These are phyloP conservation scores for Lyophyllum semitale DNA, from an alignment of 768 basidiomycete genomes.

Conservation along the genomic window DNA sequence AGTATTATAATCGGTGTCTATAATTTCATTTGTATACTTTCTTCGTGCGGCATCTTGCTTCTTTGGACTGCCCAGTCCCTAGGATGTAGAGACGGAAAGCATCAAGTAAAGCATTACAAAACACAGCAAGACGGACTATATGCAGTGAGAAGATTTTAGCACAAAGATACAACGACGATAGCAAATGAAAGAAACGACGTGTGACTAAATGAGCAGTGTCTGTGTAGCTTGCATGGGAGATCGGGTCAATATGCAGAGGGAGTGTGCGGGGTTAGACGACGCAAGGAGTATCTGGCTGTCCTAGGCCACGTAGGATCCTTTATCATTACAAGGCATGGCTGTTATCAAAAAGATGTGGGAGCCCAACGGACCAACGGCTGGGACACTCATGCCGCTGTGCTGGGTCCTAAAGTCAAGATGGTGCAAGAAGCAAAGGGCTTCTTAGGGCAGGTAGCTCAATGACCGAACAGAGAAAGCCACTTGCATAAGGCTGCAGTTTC, in stretches of 20 bases:
- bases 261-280: too few relatives aligned
- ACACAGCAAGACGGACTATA: background rate
- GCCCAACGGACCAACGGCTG: background rate
- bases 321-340: too few relatives aligned
- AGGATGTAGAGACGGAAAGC: too few relatives aligned
- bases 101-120: background rate
- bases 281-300: too few relatives aligned
- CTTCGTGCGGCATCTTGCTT: background rate
- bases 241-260: background rate
- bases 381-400: background rate
- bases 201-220: background rate
- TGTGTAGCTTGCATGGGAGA: background rate
- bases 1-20: background rate
- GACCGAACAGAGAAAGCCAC: background rate
- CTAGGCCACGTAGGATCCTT: too few relatives aligned
- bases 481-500: background rate
- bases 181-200: background rate
- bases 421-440: background rate
- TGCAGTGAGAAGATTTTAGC: background rate
- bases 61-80: background rate
- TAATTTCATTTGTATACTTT: background rate
- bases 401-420: background rate
- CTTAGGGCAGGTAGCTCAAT: background rate
- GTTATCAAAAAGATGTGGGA: background rate
- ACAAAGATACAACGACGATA: background rate